Percentiles rank a stretch among this genome's conserved stretches.
phyloP scores from a whole-genome alignment of 192 early-diverging fungal species.

The Gryganskiella cystojenkinii region DNA sequence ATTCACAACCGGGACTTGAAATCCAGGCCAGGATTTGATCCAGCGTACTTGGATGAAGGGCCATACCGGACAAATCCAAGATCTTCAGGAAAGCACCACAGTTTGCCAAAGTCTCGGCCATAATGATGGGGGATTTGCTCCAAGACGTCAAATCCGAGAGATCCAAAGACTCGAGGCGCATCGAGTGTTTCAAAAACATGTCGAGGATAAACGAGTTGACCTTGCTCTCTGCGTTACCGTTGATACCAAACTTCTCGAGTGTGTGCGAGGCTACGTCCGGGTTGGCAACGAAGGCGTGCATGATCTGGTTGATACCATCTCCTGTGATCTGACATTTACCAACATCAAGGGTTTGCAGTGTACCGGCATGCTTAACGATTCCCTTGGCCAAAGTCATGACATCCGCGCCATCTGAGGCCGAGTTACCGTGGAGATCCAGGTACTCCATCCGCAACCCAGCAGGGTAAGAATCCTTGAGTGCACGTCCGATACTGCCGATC shows the following conservation, averaged over 20 bases:
- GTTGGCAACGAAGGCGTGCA: constrained; percentile 52
- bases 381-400: constrained; percentile 50
- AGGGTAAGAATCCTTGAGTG: constrained; percentile 22
- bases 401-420: constrained; percentile 45
- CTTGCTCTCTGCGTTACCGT: constrained; percentile 40
- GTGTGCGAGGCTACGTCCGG: constrained; percentile 46
- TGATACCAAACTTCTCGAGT: constrained; percentile 34
- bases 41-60: constrained; percentile 37
- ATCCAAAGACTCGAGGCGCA: constrained; percentile 41
- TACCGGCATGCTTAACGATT: constrained; percentile 51
- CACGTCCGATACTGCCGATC: constrained; percentile 41
- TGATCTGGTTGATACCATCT: constrained; percentile 51
- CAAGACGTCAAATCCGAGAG: constrained; percentile 38
- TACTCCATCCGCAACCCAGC: constrained; percentile 27
- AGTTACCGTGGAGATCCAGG: constrained; percentile 33
- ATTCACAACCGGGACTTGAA: constrained; percentile 38
- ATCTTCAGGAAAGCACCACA: constrained; percentile 29
- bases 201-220: constrained; percentile 51
- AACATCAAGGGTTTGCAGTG: constrained; percentile 27
- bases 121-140: constrained; percentile 49
- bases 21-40: constrained; percentile 44
- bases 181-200: constrained; percentile 50
- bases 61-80: constrained; percentile 44
- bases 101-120: constrained; percentile 46
- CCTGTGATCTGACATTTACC: constrained; percentile 47